Base-by-base conservation (phyloP, 495 filamentous ascomycete species). In the Neurospora sp. region DNA sequence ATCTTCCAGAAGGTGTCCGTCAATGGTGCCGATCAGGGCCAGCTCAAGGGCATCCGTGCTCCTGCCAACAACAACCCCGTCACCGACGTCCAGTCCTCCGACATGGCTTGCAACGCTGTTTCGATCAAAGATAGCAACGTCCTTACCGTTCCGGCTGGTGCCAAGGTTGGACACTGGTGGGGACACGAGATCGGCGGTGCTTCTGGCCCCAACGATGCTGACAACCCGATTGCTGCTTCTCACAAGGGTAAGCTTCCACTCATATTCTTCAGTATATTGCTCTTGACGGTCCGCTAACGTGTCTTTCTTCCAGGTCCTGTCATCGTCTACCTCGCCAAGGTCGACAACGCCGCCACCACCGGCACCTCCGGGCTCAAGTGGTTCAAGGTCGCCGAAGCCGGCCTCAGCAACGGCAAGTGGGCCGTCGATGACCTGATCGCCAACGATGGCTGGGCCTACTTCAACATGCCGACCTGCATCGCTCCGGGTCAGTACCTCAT, bases 21-120 rank as follows among this genome's bases (percentile, higher is more conserved):
- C 70, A 84, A 88, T 68, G 85, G 83, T n/a, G 81, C 78, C 16
- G 87, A 87, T 70, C 79, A 87, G 71, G 87, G 87, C 48, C 84
- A 86, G 73, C 81, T 85, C 35, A 82, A 82, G 65, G 87, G 85
- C 59, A 81, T 89, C 48, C 82, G 86, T 35, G 82, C 84, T n/a
- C 85, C 87, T 0, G 76, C 74, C 37, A 83, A 78, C 78, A 82
- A 84, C 77, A 79, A 76, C 75, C 82, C 82, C 8, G 79, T 84
- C 72, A 71, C 79, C 72, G 78, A 83, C 70, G 81, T 83, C 71
- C 80, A 79, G 72, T 74, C 80, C 72, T 75, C 78, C 37, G 75
- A 79, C 70, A 78, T 84, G 40, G 79, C 81, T 38, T 84, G 83
- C 75, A 83, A 83, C 75, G 77, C 75, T 69, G 68, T 81, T 42